phyloP scores from a whole-genome alignment of 768 basidiomycete species.

The Russula griseocarnosa region DNA sequence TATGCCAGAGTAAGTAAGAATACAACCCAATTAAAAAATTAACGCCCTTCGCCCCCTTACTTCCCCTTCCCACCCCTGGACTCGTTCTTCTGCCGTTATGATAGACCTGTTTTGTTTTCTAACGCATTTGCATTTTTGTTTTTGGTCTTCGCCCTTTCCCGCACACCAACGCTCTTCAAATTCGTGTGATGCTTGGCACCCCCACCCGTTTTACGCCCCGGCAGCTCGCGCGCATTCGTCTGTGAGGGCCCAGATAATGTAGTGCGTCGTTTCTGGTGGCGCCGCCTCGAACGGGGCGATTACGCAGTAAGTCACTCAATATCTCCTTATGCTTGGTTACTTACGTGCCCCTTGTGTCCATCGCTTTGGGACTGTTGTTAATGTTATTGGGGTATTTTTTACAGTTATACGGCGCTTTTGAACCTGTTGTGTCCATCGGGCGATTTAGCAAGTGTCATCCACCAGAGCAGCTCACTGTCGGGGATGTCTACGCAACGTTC shows the following conservation, averaged over 20 bases:
- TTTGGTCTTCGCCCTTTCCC: neutral
- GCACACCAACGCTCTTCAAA: neutral
- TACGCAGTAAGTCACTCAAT: slow-evolving; percentile 17
- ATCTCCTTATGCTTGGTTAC: neutral
- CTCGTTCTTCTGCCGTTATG: neutral
- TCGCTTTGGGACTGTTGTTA: neutral
- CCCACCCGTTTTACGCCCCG: neutral
- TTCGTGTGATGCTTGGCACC: neutral
- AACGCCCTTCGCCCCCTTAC: no score
- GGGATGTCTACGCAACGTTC: slow-evolving; percentile 59
- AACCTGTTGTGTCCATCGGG: slow-evolving; percentile 43
- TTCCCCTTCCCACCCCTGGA: neutral
- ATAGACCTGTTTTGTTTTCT: neutral
- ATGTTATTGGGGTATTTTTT: neutral
- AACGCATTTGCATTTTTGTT: neutral
- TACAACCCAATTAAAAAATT: neutral
- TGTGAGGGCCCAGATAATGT: slow-evolving; percentile 14
- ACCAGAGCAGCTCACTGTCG: slow-evolving; percentile 55
- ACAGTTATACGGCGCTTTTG: slow-evolving; percentile 15
- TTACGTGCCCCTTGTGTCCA: neutral
- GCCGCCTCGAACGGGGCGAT: neutral
- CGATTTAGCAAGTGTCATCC: slow-evolving; percentile 45
- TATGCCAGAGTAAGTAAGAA: slow-evolving; percentile 9
- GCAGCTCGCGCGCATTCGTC: slow-evolving; percentile 19
- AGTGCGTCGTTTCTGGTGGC: slow-evolving; percentile 22